These are phyloP conservation scores for Eucalyptus urophylla DNA, from an alignment of 345 rosid genomes.

Conservation along the genomic window DNA sequence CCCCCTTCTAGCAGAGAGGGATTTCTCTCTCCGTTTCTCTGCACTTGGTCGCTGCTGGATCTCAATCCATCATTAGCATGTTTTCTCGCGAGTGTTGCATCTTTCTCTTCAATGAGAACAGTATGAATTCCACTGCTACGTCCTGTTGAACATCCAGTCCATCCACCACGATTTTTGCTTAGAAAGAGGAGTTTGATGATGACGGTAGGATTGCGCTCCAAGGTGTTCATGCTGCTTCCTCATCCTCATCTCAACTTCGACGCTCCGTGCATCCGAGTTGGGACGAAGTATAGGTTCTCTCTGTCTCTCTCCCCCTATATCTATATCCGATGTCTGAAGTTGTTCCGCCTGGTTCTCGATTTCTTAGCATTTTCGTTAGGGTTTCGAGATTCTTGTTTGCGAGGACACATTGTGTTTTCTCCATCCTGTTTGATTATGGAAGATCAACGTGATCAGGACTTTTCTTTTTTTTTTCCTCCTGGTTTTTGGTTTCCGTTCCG, in stretches of 20 bases:
- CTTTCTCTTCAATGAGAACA: background rate
- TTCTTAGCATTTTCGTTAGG: background rate
- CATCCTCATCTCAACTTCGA: background rate
- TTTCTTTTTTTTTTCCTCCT: background rate
- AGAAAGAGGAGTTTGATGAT: background rate
- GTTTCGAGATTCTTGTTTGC: background rate
- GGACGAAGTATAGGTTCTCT: background rate
- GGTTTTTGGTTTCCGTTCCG: background rate
- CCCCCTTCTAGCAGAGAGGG: no score
- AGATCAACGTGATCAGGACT: accelerated
- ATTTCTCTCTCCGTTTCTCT: no score
- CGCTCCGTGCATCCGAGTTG: background rate
- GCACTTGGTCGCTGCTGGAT: no score
- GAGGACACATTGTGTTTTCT: background rate
- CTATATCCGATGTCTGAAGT: background rate
- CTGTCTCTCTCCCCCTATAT: background rate
- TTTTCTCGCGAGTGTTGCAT: background rate
- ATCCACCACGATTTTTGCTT: background rate
- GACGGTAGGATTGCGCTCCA: background rate
- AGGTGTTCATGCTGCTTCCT: background rate
- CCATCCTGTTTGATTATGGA: background rate
- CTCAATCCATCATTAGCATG: background rate
- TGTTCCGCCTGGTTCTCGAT: background rate
- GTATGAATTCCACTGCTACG: background rate
- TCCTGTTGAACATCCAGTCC: background rate